A percentile compares a stretch with the other conserved stretches of the same genome.
Evolutionary conservation across 768 basidiomycete genomes (phyloP).

Genomic region (Xanthoconium stramineum): DNA sequence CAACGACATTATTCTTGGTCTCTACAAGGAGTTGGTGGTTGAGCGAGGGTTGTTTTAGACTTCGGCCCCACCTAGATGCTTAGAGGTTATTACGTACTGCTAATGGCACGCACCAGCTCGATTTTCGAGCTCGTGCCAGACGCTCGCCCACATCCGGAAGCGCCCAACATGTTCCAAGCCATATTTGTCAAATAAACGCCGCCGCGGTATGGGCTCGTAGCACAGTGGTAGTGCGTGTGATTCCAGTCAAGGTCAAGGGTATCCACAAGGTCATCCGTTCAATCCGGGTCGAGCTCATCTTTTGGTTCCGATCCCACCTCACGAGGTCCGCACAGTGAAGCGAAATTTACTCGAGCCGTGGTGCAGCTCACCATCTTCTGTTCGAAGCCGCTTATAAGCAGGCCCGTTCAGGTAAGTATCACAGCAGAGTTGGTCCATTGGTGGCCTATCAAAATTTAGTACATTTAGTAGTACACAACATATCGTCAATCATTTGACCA

Average conservation of each 20-base stretch:
- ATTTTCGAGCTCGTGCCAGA: no score
- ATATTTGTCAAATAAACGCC: background rate
- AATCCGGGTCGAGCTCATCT: constrained; percentile 39
- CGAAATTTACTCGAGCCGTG: no score
- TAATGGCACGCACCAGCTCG: background rate
- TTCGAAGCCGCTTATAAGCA: no score
- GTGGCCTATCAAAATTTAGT: background rate
- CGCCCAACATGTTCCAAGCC: no score
- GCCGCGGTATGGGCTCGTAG: constrained; percentile 18
- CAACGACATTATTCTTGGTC: constrained; percentile 72
- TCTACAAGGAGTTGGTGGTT: constrained; percentile 51
- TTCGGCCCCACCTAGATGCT: background rate
- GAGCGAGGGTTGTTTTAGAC: constrained; percentile 12
- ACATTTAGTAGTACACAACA: background rate
- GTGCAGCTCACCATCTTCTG: no score
- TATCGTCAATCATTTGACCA: constrained; percentile 10
- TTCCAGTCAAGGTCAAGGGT: background rate
- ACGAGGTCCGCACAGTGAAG: background rate
- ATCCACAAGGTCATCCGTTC: constrained; percentile 46
- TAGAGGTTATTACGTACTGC: background rate
- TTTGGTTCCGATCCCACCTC: background rate
- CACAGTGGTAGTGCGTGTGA: constrained; percentile 20
- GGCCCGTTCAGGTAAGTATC: no score
- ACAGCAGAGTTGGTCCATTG: background rate
- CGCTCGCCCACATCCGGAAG: no score